These are phyloP conservation scores for Albatrellus ellisii DNA, from an alignment of 768 basidiomycete species.

Conservation along the genomic window DNA sequence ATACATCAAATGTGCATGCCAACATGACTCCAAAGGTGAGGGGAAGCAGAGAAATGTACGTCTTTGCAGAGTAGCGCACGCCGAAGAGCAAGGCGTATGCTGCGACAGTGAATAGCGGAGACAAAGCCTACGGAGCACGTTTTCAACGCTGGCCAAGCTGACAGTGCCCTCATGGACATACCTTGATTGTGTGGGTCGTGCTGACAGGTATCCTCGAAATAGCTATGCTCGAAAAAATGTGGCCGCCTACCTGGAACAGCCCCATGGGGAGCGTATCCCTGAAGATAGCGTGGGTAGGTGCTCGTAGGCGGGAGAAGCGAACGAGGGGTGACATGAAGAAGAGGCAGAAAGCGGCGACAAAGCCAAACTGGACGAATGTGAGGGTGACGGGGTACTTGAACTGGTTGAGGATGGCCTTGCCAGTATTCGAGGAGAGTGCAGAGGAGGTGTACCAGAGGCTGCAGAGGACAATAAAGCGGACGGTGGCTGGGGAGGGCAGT, in stretches of 20 bases:
- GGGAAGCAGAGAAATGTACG: constrained; percentile 89
- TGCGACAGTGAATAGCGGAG: constrained; percentile 92
- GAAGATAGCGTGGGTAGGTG: constrained; percentile 62
- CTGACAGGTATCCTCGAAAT: constrained; percentile 94
- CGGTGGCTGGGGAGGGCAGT: constrained; percentile 20
- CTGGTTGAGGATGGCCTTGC: constrained; percentile 85
- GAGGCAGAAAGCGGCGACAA: constrained; percentile 79
- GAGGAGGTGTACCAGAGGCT: constrained; percentile 88
- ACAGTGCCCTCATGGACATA: constrained; percentile 22
- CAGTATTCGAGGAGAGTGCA: constrained; percentile 91
- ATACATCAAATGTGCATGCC: constrained; percentile 87
- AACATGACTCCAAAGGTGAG: constrained; percentile 96
- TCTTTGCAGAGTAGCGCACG: constrained; percentile 84
- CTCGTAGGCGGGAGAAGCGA: constrained; percentile 52
- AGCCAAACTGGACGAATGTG: constrained; percentile 95
- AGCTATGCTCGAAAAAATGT: constrained; percentile 96
- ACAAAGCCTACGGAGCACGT: constrained; percentile 55
- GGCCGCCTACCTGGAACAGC: constrained; percentile 93
- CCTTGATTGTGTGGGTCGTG: constrained; percentile 99
- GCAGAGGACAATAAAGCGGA: constrained; percentile 70
- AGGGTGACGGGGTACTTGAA: constrained; percentile 94
- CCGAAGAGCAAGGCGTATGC: constrained; percentile 90
- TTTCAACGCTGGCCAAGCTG: background rate
- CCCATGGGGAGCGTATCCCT: constrained; percentile 87
- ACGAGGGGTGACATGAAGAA: constrained; percentile 69